Evolutionary conservation across 2,329 filamentous ascomycete genomes (phyloP), one percentile per base, ranked within the genome.

Genomic region (Penicillium italicum): DNA sequence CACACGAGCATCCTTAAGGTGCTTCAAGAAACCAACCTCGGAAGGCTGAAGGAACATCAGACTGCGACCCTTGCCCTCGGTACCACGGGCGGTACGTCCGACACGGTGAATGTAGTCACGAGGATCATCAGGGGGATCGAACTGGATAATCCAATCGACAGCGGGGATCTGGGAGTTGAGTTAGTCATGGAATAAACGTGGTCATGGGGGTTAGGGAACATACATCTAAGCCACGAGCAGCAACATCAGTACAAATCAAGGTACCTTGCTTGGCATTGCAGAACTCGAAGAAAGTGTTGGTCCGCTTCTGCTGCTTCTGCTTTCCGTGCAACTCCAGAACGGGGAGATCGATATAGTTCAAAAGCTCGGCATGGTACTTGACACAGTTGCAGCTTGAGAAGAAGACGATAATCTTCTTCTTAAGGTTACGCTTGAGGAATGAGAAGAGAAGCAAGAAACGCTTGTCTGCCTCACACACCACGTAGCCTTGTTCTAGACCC

Each of bases 281-380:
- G 73, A 99, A 99, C 73, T 97, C 93, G 74, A 97, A 99, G 74
- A 99, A 99, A 0, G 91, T 96, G 71, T 95, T 96, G 24, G 94
- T 99, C n/a, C 94, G 89, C 75, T 96, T 96, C 76, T 97, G 91
- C 76, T 99, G 94, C 77, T 99, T 99, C 77, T 96, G 91, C 77
- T 99, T 97, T 64, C 91, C 94, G 74, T 95, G 90, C 8, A 96
- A 80, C 65, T 90, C 88, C 41, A 96, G 82, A 3, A 95, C 90
- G 5, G 89, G 91, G 38, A 97, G 82, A 74, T 97, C 94, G 68
- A 97, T 97, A 77, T 96, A 97, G 79, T 97, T 97, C 64, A 99
- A 85, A 28, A 99, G 84, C 74, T 97, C 92, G 26, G 90, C 86
- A 76, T 96, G 91, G 77, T 97, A 99, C 74, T 96, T 96, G 68